Percentiles rank a stretch among this genome's conserved stretches.
These are phyloP conservation scores for Penicillium verrucosum DNA, from an alignment of 2,329 filamentous ascomycete genomes.

Conservation along the genomic window DNA sequence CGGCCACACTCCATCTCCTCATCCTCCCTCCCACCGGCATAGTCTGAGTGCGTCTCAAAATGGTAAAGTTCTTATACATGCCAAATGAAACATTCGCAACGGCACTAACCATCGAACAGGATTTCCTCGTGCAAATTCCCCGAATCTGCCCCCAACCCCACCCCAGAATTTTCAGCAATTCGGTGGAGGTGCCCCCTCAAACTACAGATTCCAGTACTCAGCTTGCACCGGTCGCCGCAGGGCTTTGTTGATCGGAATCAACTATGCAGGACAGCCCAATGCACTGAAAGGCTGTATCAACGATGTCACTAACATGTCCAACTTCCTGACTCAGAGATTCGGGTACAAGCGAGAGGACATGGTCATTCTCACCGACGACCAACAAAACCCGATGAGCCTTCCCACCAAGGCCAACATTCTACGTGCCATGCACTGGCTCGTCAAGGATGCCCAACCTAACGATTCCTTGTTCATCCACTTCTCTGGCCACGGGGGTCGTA, in stretches of 20 bases:
- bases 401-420: slow-evolving; percentile 94
- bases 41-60: slow-evolving; percentile 11
- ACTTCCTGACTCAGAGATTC: slow-evolving; percentile 78
- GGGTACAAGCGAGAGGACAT: slow-evolving; percentile 94
- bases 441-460: slow-evolving; percentile 86
- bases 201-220: slow-evolving; percentile 89
- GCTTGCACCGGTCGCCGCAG: slow-evolving; percentile 84
- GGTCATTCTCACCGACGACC: slow-evolving; percentile 94
- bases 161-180: slow-evolving; percentile 67
- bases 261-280: slow-evolving; percentile 89
- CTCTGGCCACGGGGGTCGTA: slow-evolving; percentile 77
- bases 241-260: slow-evolving; percentile 88
- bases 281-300: slow-evolving; percentile 93
- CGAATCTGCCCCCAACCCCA: slow-evolving; percentile 62
- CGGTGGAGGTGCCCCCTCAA: slow-evolving; percentile 72
- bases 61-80: slow-evolving; percentile 3
- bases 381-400: slow-evolving; percentile 94
- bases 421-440: slow-evolving; percentile 97
- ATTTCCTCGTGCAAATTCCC: slow-evolving; percentile 53
- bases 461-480: slow-evolving; percentile 97
- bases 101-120: slow-evolving; percentile 26
- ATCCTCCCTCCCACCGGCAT: slow-evolving; percentile 11
- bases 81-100: not conserved
- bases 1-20: slow-evolving; percentile 9
- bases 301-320: slow-evolving; percentile 94